These are phyloP conservation scores for Tolypocladium tropicale DNA, from an alignment of 2,329 filamentous ascomycete species.

Conservation along the genomic window DNA sequence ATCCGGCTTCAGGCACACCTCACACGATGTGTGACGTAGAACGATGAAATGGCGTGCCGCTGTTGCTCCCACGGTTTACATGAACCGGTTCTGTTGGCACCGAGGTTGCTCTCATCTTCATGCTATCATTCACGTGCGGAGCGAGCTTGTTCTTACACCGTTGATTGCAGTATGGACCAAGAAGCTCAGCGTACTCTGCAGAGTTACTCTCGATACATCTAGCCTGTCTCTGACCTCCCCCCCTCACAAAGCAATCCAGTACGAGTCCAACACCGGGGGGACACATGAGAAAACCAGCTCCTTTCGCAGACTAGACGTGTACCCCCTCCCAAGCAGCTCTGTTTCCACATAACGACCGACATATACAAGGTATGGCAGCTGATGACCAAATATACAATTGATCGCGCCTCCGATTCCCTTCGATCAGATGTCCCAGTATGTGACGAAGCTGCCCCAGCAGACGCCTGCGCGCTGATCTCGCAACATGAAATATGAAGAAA, in stretches of 20 bases:
- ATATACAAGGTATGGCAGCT: not conserved
- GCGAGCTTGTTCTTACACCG: not conserved
- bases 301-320: not conserved
- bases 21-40: too few species aligned
- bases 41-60: too few species aligned
- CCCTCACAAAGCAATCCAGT: not conserved
- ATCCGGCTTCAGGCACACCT: too few species aligned
- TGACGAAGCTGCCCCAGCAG: not conserved
- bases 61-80: too few species aligned
- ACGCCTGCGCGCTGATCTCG: not conserved
- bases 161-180: not conserved
- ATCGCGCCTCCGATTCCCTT: not conserved
- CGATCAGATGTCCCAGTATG: not conserved
- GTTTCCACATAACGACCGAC: too few species aligned
- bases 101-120: not conserved
- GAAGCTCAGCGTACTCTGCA: not conserved
- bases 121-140: not conserved
- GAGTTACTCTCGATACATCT: not conserved
- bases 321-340: too few species aligned
- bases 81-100: too few species aligned
- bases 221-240: not conserved
- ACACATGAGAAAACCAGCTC: not conserved
- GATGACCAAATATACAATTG: not conserved
- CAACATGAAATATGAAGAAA: not conserved
- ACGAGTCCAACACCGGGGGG: not conserved